Percentiles rank a stretch among this genome's conserved stretches.
These are phyloP conservation scores for Echinosophora koreensis DNA, from an alignment of 306 rosid genomes.

Conservation along the genomic window DNA sequence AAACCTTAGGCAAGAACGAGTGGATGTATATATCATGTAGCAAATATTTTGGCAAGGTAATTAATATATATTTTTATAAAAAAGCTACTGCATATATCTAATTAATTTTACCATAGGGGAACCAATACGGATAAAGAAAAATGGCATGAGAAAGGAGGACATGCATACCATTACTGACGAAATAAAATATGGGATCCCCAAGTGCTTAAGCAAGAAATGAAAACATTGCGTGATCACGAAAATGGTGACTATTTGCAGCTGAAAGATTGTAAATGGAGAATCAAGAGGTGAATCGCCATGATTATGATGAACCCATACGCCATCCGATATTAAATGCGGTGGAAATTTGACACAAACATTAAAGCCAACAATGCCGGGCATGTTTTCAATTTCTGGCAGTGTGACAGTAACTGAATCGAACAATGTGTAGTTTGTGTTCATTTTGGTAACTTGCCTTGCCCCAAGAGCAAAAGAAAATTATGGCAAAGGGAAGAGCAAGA, in stretches of 20 bases:
- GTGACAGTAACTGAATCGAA: too few species aligned
- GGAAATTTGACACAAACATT: constrained; percentile 19
- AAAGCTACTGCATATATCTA: too few species aligned
- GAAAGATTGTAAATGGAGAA: constrained; percentile 42
- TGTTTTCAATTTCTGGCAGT: too few species aligned
- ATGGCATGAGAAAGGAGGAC: background rate
- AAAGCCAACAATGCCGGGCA: background rate
- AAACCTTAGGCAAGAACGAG: too few species aligned
- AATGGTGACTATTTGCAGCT: constrained; percentile 54
- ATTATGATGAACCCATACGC: constrained; percentile 9
- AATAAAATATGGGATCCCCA: constrained; percentile 57
- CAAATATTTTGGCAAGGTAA: too few species aligned
- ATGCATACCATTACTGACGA: constrained; percentile 56
- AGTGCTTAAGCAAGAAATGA: constrained; percentile 52
- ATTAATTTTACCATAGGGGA: too few species aligned
- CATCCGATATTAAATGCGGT: constrained; percentile 24
- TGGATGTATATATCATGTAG: too few species aligned
- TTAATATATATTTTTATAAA: too few species aligned
- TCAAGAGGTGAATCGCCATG: background rate
- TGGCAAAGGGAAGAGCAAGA: background rate
- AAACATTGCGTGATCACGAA: constrained; percentile 44
- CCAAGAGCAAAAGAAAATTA: background rate
- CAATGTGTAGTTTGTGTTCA: background rate
- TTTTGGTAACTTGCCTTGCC: background rate
- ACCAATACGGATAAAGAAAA: too few species aligned